Conservation (phyloP, 2,329 filamentous ascomycete genomes). For the Colletotrichum sp. region DNA sequence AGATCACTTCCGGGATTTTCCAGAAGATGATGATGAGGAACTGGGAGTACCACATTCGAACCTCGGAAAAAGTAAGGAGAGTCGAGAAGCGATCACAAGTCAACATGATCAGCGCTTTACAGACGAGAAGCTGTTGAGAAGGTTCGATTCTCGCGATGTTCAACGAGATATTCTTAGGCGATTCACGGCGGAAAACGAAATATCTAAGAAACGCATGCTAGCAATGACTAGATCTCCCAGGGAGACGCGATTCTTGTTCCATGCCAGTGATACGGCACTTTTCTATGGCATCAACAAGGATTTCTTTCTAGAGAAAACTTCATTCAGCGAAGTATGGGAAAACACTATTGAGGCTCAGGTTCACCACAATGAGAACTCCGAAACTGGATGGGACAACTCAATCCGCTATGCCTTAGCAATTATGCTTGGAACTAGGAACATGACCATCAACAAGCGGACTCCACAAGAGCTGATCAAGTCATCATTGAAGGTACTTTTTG, state of each 20-base stretch:
- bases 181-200: neutral
- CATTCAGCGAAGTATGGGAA: neutral
- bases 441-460: fast-evolving
- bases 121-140: fast-evolving
- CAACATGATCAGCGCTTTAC: neutral
- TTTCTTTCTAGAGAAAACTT: neutral
- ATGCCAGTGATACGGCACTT: neutral
- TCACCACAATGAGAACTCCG: neutral
- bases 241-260: neutral
- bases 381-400: neutral
- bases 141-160: neutral
- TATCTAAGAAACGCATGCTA: neutral
- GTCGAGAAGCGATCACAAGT: fast-evolving
- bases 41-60: no score
- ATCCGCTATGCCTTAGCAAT: neutral
- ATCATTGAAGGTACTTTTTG: neutral
- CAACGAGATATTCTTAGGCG: neutral
- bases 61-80: neutral
- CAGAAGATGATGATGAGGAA: neutral
- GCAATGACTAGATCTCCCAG: neutral
- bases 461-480: neutral
- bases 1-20: neutral
- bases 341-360: neutral
- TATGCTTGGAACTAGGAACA: neutral
- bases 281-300: neutral